Conservation (phyloP, 106 monocot species). For the Apostasia ramifera region DNA sequence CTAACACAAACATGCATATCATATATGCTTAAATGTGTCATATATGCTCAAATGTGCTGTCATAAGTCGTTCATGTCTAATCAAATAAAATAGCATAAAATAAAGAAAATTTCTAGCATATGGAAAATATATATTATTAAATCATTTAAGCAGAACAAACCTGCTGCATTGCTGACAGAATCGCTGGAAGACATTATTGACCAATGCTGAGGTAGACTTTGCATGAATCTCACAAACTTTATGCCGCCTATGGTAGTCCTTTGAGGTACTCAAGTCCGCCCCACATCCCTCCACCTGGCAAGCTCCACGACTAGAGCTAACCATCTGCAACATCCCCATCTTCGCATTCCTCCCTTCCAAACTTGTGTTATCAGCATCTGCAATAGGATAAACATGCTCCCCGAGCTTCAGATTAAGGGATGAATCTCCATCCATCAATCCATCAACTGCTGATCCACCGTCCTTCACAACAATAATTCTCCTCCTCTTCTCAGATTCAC, state of each 20-base stretch:
- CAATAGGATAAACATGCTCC: constrained; percentile 17
- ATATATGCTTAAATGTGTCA: no score
- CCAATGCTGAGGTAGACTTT: constrained; percentile 51
- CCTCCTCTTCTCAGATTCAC: constrained; percentile 54
- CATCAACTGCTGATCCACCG: constrained; percentile 6
- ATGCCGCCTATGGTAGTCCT: constrained; percentile 81
- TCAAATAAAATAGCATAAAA: no score
- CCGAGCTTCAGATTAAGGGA: constrained; percentile 50
- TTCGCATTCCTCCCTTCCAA: constrained; percentile 38
- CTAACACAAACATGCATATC: no score
- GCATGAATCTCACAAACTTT: constrained; percentile 86
- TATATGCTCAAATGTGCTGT: no score
- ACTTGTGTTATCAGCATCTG: constrained; percentile 15
- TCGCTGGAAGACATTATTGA: constrained; percentile 52
- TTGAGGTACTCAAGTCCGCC: constrained; percentile 45
- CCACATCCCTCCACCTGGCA: constrained; percentile 81
- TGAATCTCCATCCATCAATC: constrained; percentile 12
- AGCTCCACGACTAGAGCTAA: constrained; percentile 20
- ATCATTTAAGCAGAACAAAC: constrained; percentile 19
- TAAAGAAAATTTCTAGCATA: background rate
- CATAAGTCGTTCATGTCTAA: no score
- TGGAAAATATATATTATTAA: background rate
- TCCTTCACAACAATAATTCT: constrained; percentile 31
- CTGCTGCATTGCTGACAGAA: constrained; percentile 95
- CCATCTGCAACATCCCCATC: constrained; percentile 28